Evolutionary conservation across 805 yeast genomes (phyloP).

Genomic region (Yarrowia alimentaria): DNA sequence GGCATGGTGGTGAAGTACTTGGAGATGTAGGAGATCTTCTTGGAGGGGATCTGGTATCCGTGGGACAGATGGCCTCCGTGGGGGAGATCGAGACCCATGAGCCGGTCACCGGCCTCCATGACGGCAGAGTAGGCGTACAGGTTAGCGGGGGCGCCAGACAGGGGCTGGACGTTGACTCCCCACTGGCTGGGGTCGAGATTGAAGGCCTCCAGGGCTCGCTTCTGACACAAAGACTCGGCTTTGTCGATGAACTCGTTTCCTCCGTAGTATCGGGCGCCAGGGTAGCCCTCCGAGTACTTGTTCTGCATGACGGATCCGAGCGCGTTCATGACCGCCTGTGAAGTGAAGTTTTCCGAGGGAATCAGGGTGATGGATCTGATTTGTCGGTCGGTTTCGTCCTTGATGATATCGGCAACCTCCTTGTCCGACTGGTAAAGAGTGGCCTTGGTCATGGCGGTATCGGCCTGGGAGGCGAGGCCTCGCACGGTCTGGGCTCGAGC

Average conservation of each 20-base stretch:
- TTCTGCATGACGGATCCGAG: slow-evolving; percentile 96
- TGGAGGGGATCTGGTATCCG: slow-evolving; percentile 89
- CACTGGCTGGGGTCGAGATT: slow-evolving; percentile 71
- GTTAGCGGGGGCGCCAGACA: slow-evolving; percentile 97
- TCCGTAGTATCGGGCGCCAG: slow-evolving; percentile 97
- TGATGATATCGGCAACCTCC: slow-evolving; percentile 76
- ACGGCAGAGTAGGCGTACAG: slow-evolving; percentile 88
- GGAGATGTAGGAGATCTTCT: slow-evolving; percentile 87
- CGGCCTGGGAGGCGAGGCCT: too few relatives aligned
- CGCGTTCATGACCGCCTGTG: slow-evolving; percentile 89
- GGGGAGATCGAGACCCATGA: slow-evolving; percentile 97
- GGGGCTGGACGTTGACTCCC: slow-evolving; percentile 97
- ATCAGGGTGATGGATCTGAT: slow-evolving; percentile 87
- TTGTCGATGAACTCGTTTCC: slow-evolving; percentile 94
- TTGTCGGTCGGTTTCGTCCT: slow-evolving; percentile 79
- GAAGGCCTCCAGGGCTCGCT: slow-evolving; percentile 86
- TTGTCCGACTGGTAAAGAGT: slow-evolving; percentile 8
- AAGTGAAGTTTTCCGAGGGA: slow-evolving; percentile 95
- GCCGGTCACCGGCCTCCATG: slow-evolving; percentile 83
- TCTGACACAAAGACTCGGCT: slow-evolving; percentile 86
- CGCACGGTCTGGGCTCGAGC: too few relatives aligned
- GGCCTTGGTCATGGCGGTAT: slow-evolving; percentile 17
- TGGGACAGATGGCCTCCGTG: slow-evolving; percentile 98
- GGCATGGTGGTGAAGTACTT: slow-evolving; percentile 98
- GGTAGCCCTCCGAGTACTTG: slow-evolving; percentile 98